phyloP scores from a whole-genome alignment of 2,329 filamentous ascomycete species.

The Pseudovirgaria hyperparasitica region DNA sequence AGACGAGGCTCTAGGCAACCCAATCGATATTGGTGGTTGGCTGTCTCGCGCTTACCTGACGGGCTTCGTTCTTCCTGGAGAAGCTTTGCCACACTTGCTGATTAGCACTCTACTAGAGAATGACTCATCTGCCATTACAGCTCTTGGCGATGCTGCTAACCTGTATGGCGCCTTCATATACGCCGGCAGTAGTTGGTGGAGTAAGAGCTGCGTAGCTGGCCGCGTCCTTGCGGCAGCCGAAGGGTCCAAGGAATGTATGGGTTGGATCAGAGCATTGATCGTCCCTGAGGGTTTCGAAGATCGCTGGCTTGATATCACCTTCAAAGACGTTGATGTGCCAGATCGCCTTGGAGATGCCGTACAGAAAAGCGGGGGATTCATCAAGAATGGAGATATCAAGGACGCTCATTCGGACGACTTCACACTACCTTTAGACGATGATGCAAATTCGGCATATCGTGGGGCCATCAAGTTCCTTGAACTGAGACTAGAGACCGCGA shows the following conservation, averaged over 20 bases:
- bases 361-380: slow-evolving; percentile 20
- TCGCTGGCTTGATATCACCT: slow-evolving; percentile 38
- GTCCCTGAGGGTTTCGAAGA: slow-evolving; percentile 28
- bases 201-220: slow-evolving; percentile 41
- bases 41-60: slow-evolving; percentile 43
- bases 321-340: slow-evolving; percentile 22
- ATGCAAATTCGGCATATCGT: background rate
- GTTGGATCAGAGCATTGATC: slow-evolving; percentile 36
- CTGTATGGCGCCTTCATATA: slow-evolving; percentile 44
- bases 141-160: slow-evolving; percentile 37
- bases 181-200: slow-evolving; percentile 40
- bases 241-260: slow-evolving; percentile 39
- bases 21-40: slow-evolving; percentile 35
- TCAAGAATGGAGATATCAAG: slow-evolving; percentile 12
- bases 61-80: slow-evolving; percentile 42
- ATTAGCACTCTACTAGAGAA: slow-evolving; percentile 45
- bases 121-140: slow-evolving; percentile 33
- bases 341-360: slow-evolving; percentile 26
- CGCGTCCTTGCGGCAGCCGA: slow-evolving; percentile 36
- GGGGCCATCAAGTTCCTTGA: slow-evolving; percentile 1
- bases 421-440: slow-evolving; percentile 25
- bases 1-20: slow-evolving; percentile 9
- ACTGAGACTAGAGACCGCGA: slow-evolving; percentile 2
- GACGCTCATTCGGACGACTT: slow-evolving; percentile 22
- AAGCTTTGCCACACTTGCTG: slow-evolving; percentile 40